Percentiles rank a stretch among this genome's conserved stretches.
phyloP scores from a whole-genome alignment of 164 flowering plant genomes.

The Stephania japonica region DNA sequence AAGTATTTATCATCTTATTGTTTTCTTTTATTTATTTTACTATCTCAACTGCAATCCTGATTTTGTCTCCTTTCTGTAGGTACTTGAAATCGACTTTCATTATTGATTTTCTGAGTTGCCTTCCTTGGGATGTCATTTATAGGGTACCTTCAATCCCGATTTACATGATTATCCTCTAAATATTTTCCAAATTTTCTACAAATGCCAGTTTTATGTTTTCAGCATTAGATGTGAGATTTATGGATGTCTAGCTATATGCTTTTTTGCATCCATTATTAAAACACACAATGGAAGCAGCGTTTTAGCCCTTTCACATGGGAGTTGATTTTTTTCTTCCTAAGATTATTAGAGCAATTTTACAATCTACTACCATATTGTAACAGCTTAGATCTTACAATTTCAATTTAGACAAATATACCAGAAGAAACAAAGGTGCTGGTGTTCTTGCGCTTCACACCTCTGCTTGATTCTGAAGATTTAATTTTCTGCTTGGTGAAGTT shows the following conservation, averaged over 20 bases:
- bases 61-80: slow-evolving; percentile 31
- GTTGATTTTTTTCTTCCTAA: too few relatives aligned
- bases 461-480: not conserved
- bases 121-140: slow-evolving; percentile 88
- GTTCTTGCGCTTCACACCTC: not conserved
- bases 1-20: not conserved
- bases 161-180: not conserved
- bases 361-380: not conserved
- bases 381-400: not conserved
- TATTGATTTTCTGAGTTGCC: slow-evolving; percentile 65
- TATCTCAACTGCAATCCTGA: not conserved
- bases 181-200: not conserved
- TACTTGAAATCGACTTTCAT: slow-evolving; percentile 70
- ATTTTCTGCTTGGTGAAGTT: not conserved
- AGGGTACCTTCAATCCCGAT: slow-evolving; percentile 38
- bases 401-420: not conserved
- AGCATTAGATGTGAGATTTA: not conserved
- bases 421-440: not conserved
- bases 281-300: not conserved
- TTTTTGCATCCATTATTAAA: not conserved
- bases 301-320: not conserved
- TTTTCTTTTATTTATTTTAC: not conserved
- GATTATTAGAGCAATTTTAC: not conserved
- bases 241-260: not conserved
- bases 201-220: not conserved